These are phyloP conservation scores for Chlamydomonas reinhardtii DNA, from an alignment of 163 green algal species.

Conservation along the genomic window DNA sequence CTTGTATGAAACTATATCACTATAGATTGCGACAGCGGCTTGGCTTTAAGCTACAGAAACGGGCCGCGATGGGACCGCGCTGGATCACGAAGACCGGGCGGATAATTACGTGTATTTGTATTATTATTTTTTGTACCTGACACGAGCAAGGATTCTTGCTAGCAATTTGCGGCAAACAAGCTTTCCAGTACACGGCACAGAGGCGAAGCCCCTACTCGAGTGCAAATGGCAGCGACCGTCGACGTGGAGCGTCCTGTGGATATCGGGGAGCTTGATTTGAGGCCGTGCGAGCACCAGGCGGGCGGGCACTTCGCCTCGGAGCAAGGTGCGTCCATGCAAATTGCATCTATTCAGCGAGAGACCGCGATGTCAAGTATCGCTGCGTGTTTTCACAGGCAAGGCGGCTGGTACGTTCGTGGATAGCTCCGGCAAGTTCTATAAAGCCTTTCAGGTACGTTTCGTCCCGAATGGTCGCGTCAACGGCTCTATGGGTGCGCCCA, in stretches of 20 bases:
- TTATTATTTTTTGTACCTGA: no score
- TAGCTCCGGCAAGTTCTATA: slow-evolving; percentile 39
- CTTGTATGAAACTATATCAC: no score
- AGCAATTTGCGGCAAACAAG: no score
- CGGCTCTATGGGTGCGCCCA: no score
- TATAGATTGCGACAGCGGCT: no score
- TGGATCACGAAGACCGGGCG: no score
- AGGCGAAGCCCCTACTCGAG: no score
- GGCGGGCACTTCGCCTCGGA: slow-evolving; percentile 36
- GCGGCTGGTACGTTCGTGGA: slow-evolving; percentile 39
- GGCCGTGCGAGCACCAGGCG: slow-evolving; percentile 44
- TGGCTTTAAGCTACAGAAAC: no score
- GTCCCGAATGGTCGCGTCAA: not conserved
- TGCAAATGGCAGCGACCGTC: not conserved
- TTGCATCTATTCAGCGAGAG: not conserved
- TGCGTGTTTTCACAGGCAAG: slow-evolving; percentile 13
- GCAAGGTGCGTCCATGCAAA: not conserved
- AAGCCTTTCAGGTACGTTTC: slow-evolving; percentile 35
- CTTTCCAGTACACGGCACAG: no score
- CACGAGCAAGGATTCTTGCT: no score
- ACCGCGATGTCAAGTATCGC: not conserved
- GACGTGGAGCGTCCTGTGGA: not conserved
- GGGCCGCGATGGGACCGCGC: no score
- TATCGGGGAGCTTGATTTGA: not conserved
- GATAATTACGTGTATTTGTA: no score